Percentiles rank a stretch among this genome's conserved stretches.
Evolutionary conservation across 1,284 basidiomycete genomes (phyloP).

Genomic region (Psilocybe mexicana): DNA sequence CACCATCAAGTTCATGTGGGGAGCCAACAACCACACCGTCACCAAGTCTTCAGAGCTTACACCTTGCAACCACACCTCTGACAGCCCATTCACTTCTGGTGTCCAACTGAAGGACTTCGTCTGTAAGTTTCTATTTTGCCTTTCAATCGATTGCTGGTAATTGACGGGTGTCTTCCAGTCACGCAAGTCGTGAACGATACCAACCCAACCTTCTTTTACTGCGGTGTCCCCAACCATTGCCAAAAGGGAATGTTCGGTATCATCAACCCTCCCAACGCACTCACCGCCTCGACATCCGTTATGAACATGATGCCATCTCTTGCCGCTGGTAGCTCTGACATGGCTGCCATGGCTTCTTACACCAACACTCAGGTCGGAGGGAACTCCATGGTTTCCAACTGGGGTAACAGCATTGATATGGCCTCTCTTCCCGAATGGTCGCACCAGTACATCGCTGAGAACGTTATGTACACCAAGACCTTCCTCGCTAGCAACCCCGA

Average conservation of each 20-base stretch:
- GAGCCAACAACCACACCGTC: slow-evolving; percentile 74
- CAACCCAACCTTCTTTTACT: slow-evolving; percentile 71
- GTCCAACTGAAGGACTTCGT: slow-evolving; percentile 60
- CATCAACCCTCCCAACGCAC: slow-evolving; percentile 63
- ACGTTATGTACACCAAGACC: slow-evolving; percentile 61
- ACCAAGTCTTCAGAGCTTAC: slow-evolving; percentile 67
- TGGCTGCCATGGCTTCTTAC: slow-evolving; percentile 57
- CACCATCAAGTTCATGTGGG: slow-evolving; percentile 74
- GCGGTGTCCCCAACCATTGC: slow-evolving; percentile 66
- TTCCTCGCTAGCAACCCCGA: slow-evolving; percentile 66
- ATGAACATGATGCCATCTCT: slow-evolving; percentile 51
- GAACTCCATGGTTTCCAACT: slow-evolving; percentile 50
- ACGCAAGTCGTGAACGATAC: slow-evolving; percentile 72
- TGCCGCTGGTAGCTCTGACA: slow-evolving; percentile 50
- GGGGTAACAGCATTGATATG: slow-evolving; percentile 67
- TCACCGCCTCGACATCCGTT: slow-evolving; percentile 45
- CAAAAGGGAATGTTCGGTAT: slow-evolving; percentile 82
- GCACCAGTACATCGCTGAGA: slow-evolving; percentile 49
- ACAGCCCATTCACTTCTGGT: slow-evolving; percentile 64
- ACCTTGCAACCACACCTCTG: slow-evolving; percentile 69
- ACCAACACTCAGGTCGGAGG: slow-evolving; percentile 47
- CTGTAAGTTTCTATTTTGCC: slow-evolving; percentile 34
- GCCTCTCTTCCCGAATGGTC: slow-evolving; percentile 54
- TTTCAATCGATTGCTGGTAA: not conserved
- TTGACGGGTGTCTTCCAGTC: slow-evolving; percentile 36